Evolutionary conservation across 345 rosid genomes (phyloP), one percentile per base, ranked within the genome.

Genomic region (Gossypium turneri): DNA sequence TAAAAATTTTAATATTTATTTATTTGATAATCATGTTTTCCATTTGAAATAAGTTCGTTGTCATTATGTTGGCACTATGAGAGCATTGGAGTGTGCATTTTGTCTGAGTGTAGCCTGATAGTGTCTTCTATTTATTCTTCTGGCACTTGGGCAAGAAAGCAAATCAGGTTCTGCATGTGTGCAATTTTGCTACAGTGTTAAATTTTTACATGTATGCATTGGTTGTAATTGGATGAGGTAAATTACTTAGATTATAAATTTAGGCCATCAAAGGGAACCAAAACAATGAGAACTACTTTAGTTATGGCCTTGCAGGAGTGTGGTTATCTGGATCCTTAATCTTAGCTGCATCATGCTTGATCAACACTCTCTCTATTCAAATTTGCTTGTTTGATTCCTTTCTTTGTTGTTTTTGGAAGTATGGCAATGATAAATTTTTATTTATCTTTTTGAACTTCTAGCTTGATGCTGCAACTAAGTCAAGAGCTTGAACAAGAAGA

Each of bases 401-500:
- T 7, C 53, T 25, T 47, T 61, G 16, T 75, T 12, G 19, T 53
- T 76, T 25, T 44, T 24, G 64, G 68, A 27, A 52, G 50, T 38
- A 57, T 57, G 6, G 1, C 13, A 57, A 13, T 57, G 41, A 65
- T 20, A 56, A 15, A 0, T 59, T 15, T 72, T 72, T 25, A 60
- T 38, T 47, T 50, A 29, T 20, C 41, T 24, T 27, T 24, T 76
- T 12, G 25, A 12, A n/a, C 63, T 24, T 79, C 24, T 74, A 90
- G 94, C 82, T 80, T 86, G 85, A 86, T 88, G 85, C 62, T 81
- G 62, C 94, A 89, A 77, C 44, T 86, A 64, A 84, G 81, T 81
- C 92, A 80, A 73, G 94, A 90, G 57, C 60, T 82, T 78, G 94
- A 90, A 50, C 88, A 84, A 76, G 94, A 88, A 65, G 94, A 90